Evolutionary conservation across 495 filamentous ascomycete genomes (phyloP).

Genomic region (Paragyromitra xinjiangensis): DNA sequence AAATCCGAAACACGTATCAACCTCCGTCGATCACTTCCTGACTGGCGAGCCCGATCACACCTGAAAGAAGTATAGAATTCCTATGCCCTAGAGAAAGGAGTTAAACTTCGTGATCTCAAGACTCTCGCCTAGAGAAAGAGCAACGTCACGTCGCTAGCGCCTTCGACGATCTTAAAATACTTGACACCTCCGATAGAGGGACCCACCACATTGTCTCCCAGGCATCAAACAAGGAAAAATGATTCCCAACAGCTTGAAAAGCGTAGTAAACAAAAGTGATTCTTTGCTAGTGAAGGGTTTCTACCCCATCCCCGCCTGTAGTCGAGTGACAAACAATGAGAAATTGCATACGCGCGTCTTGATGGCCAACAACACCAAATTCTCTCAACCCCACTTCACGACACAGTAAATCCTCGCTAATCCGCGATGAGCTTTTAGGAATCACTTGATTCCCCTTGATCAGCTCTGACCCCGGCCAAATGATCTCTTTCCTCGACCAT

Average conservation of each 20-base stretch:
- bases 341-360: constrained; percentile 6
- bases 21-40: constrained; percentile 8
- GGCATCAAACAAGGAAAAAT: neutral
- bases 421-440: neutral
- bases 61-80: neutral
- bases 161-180: neutral
- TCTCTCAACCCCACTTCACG: neutral
- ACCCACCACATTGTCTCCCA: neutral
- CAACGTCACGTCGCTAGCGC: neutral
- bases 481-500: neutral
- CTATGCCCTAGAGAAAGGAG: neutral
- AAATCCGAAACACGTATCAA: constrained; percentile 31
- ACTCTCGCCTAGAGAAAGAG: neutral
- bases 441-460: constrained; percentile 3
- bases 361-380: neutral
- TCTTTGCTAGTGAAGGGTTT: constrained; percentile 1
- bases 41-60: neutral
- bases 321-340: constrained; percentile 16
- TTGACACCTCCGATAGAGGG: neutral
- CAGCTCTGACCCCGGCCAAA: neutral
- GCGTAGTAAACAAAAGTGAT: neutral
- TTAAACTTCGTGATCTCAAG: constrained; percentile 1
- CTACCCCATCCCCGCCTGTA: neutral
- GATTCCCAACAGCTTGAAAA: neutral
- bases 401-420: constrained; percentile 9